Base-by-base conservation (phyloP, 768 basidiomycete species). In the Cystofilobasidium bisporidii region DNA sequence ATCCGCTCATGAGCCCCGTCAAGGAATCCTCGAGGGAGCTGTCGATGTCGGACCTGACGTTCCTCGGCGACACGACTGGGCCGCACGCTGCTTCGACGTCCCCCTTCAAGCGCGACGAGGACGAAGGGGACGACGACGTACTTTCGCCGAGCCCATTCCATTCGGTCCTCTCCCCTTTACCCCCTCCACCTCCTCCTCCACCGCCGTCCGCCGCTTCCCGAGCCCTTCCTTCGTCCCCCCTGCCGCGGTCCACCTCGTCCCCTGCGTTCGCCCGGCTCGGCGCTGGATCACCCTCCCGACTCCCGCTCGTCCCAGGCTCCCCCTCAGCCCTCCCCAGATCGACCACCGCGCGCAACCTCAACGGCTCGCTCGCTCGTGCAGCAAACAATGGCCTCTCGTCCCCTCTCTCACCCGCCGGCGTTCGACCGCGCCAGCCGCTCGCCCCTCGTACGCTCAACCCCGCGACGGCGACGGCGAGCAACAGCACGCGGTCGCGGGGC, bases 401-500 rank as follows among this genome's bases (percentile, higher is more conserved):
- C 82, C 47, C 15, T 41, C 41, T 43, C 57, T 47, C 82, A 81
- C 76, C 41, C 81, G 82, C 47, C 82, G 83, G 62, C 80, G 81
- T 30, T 78, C 82, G 20, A 74, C 77, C 36, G 73, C 78, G 18
- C 72, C 69, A 28, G 62, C 72, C 26, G 69, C 74, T 20, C 79
- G 78, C 48, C 67, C 69, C 18, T 63, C 74, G 30, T 15, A 15
- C 53, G 53, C 53, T 56, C 28, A 72, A 79, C 26, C 58, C 71
- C n/a, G 70, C 77, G 12, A 72, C 75, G 10, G 72, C 69, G 58
- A 75, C 69, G 64, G 61, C 79, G 47, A 75, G 76, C 11, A 71
- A 81, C 63, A 82, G 3, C 17, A 82, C 87, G 5, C 87, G 81
- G 79, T 89, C 83, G 75, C 87, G 85, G 75, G 89, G 89, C 32